Evolutionary conservation across 306 rosid species (phyloP).

Genomic region (Nissolia schottii): DNA sequence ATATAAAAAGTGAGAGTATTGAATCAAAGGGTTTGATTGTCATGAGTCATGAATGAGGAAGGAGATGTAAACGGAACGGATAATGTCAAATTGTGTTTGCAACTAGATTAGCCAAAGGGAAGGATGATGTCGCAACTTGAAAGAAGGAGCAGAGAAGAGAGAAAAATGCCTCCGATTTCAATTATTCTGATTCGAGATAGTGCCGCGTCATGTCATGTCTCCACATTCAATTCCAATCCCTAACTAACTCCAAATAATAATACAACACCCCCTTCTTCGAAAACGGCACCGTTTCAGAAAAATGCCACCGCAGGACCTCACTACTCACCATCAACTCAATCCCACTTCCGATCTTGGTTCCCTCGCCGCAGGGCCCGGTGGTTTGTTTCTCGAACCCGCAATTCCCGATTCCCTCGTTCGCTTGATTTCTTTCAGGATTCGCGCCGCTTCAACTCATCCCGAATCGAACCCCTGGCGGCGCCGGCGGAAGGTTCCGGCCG

Average conservation of each 20-base stretch:
- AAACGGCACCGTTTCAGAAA: background rate
- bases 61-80: background rate
- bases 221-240: background rate
- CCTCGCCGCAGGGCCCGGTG: constrained; percentile 36
- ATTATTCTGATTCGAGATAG: too few relatives aligned
- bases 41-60: background rate
- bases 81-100: background rate
- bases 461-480: constrained; percentile 15
- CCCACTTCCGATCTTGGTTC: constrained; percentile 19
- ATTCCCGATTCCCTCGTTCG: constrained; percentile 48
- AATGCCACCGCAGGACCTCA: constrained; percentile 40
- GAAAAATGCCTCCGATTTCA: background rate
- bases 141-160: background rate
- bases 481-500: constrained; percentile 19
- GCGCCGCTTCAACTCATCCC: background rate
- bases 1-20: too few relatives aligned
- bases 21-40: background rate
- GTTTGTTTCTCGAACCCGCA: constrained; percentile 68
- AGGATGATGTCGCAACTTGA: background rate
- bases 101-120: background rate
- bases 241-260: background rate
- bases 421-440: constrained; percentile 31
- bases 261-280: background rate
- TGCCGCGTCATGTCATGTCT: background rate
- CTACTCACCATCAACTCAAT: constrained; percentile 21